These are phyloP conservation scores for Paracamarosporium sp. DNA, from an alignment of 2,329 filamentous ascomycete genomes.

Conservation along the genomic window DNA sequence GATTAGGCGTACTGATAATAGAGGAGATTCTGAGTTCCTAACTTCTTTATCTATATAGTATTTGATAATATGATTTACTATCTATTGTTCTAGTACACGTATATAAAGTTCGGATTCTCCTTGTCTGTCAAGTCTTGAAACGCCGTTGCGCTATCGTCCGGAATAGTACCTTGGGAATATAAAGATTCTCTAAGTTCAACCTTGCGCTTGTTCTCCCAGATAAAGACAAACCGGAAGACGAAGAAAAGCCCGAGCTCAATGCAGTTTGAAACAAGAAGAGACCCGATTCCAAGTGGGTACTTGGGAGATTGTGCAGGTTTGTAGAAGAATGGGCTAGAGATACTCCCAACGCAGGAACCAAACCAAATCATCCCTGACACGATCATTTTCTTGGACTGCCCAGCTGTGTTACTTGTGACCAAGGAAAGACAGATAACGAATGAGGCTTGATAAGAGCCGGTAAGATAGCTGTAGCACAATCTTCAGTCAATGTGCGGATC, in stretches of 20 bases:
- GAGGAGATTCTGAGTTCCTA: no score
- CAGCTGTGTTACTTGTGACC: constrained; percentile 22
- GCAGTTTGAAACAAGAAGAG: no score
- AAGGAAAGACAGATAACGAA: constrained; percentile 27
- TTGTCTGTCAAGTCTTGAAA: constrained; percentile 67
- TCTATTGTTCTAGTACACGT: constrained; percentile 46
- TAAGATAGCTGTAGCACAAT: no score
- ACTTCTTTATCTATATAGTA: no score
- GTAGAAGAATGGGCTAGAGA: constrained; percentile 21
- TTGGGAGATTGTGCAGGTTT: constrained; percentile 21
- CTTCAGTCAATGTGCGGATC: no score
- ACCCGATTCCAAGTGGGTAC: constrained; percentile 15
- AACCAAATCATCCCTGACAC: constrained; percentile 20
- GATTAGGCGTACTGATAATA: no score
- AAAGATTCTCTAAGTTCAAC: no score
- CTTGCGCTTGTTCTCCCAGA: constrained; percentile 12
- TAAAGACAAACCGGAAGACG: constrained; percentile 12
- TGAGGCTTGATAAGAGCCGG: constrained; percentile 37
- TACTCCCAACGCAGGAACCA: constrained; percentile 8
- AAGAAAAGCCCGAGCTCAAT: constrained; percentile 5
- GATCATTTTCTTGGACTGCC: constrained; percentile 25
- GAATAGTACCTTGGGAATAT: neutral
- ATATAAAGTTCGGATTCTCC: constrained; percentile 64
- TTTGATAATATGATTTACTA: neutral
- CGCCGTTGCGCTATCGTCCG: constrained; percentile 56